Evolutionary conservation across 306 rosid species (phyloP), one percentile per base, ranked within the genome.

Genomic region (Luffa acutangula): DNA sequence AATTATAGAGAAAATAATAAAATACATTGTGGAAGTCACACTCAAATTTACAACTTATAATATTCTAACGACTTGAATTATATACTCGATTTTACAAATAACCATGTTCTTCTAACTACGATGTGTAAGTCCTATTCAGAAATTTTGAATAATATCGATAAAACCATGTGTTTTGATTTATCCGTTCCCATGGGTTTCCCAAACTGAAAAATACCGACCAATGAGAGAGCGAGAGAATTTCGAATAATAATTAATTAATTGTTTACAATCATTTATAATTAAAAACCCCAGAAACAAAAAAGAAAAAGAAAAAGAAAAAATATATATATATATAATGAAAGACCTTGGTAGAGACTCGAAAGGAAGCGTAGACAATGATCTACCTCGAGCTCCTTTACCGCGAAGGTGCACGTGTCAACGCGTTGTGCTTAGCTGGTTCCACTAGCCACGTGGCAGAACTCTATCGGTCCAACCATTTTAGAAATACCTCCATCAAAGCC

Each of bases 371-470:
- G 42, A 17, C 60, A 43, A 21, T 36, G 62, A 39, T 20, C 63
- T 43, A 15, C 33, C 71, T 46, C 75, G 33, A 18, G 10, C 75
- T 62, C 58, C 81, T 45, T 89, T 88, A 80, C 97, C 87, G 72
- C 82, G 86, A 90, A 86, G 56, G 82, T 83, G 94, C 97, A 89
- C 97, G 97, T 88, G 97, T 87, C 93, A 84, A 84, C 75, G 89
- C 85, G 82, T 83, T 81, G 82, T 6, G 60, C 82, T 85, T 89
- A 91, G 90, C 91, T 92, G 98, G 88, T 60, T 82, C 51, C 57
- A 15, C 43, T 10, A 10, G 9, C 75, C 78, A 89, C 84, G 93
- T 92, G 94, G 83, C 90, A 0, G 1, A 0, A 1, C 13, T 7
- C 57, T 45, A 92, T 41, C 53, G 86, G 93, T 21, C 0, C 1